These are phyloP conservation scores for Tillandsia fasciculata DNA, from an alignment of 176 grass and related monocot species.

Conservation along the genomic window DNA sequence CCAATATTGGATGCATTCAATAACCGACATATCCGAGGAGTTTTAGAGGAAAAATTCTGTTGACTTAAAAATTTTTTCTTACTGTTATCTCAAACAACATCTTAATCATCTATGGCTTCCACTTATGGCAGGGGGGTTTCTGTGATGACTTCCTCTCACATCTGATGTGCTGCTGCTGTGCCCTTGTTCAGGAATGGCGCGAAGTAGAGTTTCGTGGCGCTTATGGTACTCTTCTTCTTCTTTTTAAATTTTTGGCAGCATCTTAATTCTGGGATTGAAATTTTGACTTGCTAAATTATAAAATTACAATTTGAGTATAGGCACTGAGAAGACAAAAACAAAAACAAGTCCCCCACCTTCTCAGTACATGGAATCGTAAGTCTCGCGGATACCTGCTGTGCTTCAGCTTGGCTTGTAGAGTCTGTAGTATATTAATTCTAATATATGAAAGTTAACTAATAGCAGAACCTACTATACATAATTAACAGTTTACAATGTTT, in stretches of 20 bases:
- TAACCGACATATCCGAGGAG: too few species aligned
- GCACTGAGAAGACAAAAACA: conserved; percentile 37
- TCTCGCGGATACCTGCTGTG: not conserved
- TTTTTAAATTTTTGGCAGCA: not conserved
- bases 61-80: too few species aligned
- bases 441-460: not conserved
- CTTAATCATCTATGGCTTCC: not conserved
- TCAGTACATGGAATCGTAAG: conserved; percentile 80
- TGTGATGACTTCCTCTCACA: conserved; percentile 95
- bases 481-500: not conserved
- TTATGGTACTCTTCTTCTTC: conserved; percentile 30
- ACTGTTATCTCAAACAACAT: not conserved
- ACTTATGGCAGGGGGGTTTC: conserved; percentile 57
- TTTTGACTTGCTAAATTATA: not conserved
- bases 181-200: conserved; percentile 96
- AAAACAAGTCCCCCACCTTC: conserved; percentile 39
- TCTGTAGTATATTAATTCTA: not conserved
- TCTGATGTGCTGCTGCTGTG: conserved; percentile 89
- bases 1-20: too few species aligned
- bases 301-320: conserved; percentile 29
- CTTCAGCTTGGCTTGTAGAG: conserved; percentile 3
- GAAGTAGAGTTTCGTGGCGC: conserved; percentile 75
- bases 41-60: not conserved
- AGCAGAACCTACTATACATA: not conserved
- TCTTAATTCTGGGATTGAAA: not conserved